Conservation (phyloP, 805 yeast species). For the Saccharomycopsis olivae region DNA sequence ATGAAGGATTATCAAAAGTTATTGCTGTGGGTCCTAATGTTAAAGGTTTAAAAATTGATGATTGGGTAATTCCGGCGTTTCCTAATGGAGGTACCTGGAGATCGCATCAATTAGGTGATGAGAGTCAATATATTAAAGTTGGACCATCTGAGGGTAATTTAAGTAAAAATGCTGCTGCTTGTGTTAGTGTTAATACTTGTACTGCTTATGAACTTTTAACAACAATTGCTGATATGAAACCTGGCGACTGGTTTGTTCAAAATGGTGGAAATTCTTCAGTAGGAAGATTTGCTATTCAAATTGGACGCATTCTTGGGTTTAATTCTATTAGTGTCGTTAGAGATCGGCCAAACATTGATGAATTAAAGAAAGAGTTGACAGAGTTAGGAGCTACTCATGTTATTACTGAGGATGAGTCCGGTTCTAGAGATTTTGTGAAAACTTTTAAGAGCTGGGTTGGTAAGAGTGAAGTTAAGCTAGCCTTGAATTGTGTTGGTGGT, state of each 20-base stretch:
- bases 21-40: slow-evolving; percentile 55
- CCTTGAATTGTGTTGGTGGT: slow-evolving; percentile 92
- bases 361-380: slow-evolving; percentile 36
- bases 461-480: slow-evolving; percentile 50
- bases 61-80: slow-evolving; percentile 74
- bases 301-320: slow-evolving; percentile 66
- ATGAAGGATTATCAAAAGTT: slow-evolving; percentile 88
- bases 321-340: slow-evolving; percentile 84
- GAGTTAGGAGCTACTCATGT: slow-evolving; percentile 79
- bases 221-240: slow-evolving; percentile 30
- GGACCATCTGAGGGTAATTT: slow-evolving; percentile 38
- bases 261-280: slow-evolving; percentile 97
- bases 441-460: slow-evolving; percentile 28
- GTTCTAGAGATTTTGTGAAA: slow-evolving; percentile 53
- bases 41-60: slow-evolving; percentile 46
- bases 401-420: slow-evolving; percentile 78
- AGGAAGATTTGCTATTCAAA: slow-evolving; percentile 83
- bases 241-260: slow-evolving; percentile 78
- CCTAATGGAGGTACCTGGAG: slow-evolving; percentile 94
- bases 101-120: slow-evolving; percentile 51
- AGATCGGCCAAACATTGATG: slow-evolving; percentile 68
- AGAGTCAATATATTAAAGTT: slow-evolving; percentile 45
- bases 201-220: slow-evolving; percentile 84
- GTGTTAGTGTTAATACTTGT: slow-evolving; percentile 84
- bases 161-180: slow-evolving; percentile 61